These are phyloP conservation scores for Rasamsonia emersonii DNA, from an alignment of 2,329 filamentous ascomycete species.

Conservation along the genomic window DNA sequence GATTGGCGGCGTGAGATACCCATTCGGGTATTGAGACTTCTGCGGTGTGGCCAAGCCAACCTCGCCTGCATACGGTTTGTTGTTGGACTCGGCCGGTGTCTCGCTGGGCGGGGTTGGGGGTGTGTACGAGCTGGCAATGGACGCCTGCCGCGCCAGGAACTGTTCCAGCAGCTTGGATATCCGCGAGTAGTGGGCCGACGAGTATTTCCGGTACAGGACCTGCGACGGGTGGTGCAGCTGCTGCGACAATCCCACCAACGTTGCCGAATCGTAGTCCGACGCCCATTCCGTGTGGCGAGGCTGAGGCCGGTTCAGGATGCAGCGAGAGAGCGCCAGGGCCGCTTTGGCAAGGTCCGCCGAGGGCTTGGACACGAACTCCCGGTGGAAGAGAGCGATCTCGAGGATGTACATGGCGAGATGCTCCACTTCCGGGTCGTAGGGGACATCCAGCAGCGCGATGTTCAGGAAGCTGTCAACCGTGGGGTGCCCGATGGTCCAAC, in stretches of 20 bases:
- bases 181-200: conserved; percentile 55
- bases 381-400: conserved; percentile 92
- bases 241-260: conserved; percentile 54
- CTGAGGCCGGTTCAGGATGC: conserved; percentile 74
- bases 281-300: conserved; percentile 68
- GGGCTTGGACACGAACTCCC: conserved; percentile 88
- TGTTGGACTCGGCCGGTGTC: conserved; percentile 23
- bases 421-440: conserved; percentile 77
- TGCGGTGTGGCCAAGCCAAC: conserved; percentile 36
- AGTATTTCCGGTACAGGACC: conserved; percentile 61
- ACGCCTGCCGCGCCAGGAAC: conserved; percentile 57
- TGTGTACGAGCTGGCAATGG: conserved; percentile 40
- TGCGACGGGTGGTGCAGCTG: conserved; percentile 59
- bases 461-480: conserved; percentile 93
- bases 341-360: conserved; percentile 86
- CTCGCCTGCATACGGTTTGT: conserved; percentile 33
- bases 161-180: conserved; percentile 57
- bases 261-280: conserved; percentile 42
- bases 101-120: conserved; percentile 35
- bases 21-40: conserved; percentile 32
- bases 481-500: conserved; percentile 92
- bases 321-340: conserved; percentile 75
- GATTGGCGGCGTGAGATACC: conserved; percentile 41
- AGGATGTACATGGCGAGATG: conserved; percentile 91
- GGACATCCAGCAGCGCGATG: conserved; percentile 66